These are phyloP conservation scores for Ceratobasidium sp. DNA, from an alignment of 1,284 basidiomycete genomes.

Conservation along the genomic window DNA sequence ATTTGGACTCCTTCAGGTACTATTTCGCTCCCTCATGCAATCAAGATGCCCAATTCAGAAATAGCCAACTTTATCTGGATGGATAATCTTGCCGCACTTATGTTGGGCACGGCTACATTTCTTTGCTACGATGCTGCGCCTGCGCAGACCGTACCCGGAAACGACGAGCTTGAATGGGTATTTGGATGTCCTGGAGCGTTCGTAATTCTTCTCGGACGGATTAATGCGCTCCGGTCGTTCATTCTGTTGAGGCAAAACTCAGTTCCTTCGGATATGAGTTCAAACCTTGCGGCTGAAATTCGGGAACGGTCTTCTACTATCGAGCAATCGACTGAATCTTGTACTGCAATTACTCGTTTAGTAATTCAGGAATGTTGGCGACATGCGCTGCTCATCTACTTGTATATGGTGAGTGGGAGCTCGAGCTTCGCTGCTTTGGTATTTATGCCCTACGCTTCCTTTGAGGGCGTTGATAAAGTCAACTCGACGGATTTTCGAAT, in stretches of 20 bases:
- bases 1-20: not conserved
- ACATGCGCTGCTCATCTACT: constrained; percentile 20
- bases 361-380: constrained; percentile 43
- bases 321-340: constrained; percentile 11
- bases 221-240: constrained; percentile 1
- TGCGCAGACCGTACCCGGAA: no score
- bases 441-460: not conserved
- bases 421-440: not conserved
- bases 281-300: not conserved
- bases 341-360: not conserved
- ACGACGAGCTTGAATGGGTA: constrained; percentile 18
- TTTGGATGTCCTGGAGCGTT: constrained; percentile 33
- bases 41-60: not conserved
- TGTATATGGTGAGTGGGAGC: constrained; percentile 23
- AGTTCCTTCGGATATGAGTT: not conserved
- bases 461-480: constrained; percentile 7
- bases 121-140: constrained; percentile 8
- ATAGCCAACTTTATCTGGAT: constrained; percentile 19
- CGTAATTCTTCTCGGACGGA: constrained; percentile 6
- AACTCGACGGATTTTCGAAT: constrained; percentile 30
- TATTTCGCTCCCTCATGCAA: constrained; percentile 15
- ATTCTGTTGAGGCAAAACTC: not conserved
- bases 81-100: constrained; percentile 15
- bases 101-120: constrained; percentile 22
- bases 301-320: not conserved